phyloP scores from a whole-genome alignment of 306 rosid species.

The Albizia julibrissin region DNA sequence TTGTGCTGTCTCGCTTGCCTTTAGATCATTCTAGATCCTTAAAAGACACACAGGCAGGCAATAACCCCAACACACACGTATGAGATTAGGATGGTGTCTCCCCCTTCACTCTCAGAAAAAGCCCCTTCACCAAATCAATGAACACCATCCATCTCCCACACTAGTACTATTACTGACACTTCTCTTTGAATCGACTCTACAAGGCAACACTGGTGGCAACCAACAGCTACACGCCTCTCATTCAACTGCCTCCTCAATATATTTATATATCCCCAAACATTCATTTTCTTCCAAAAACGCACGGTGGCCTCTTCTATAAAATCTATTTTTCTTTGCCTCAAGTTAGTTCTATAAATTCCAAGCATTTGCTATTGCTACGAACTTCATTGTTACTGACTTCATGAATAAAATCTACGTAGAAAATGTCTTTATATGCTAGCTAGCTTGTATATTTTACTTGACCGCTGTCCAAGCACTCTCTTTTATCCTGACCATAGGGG shows the following conservation, averaged over 20 bases:
- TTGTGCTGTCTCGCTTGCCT: constrained; percentile 10
- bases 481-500: background rate
- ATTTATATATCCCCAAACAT: background rate
- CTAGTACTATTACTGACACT: background rate
- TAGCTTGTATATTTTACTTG: background rate
- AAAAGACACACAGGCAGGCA: background rate
- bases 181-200: background rate
- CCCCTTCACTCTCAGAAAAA: background rate
- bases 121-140: background rate
- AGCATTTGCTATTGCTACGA: background rate
- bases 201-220: background rate
- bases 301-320: background rate
- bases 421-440: background rate
- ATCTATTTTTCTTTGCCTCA: background rate
- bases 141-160: background rate
- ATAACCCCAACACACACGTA: background rate
- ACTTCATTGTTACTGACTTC: background rate
- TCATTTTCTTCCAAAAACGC: background rate
- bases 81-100: background rate
- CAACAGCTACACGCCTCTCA: background rate
- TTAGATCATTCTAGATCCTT: background rate
- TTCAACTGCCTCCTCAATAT: background rate
- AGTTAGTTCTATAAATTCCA: background rate
- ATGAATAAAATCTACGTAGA: no score
- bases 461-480: background rate